Base-by-base conservation (phyloP, 2,329 filamentous ascomycete species). In the Zelopaecilomyces penicillatus region DNA sequence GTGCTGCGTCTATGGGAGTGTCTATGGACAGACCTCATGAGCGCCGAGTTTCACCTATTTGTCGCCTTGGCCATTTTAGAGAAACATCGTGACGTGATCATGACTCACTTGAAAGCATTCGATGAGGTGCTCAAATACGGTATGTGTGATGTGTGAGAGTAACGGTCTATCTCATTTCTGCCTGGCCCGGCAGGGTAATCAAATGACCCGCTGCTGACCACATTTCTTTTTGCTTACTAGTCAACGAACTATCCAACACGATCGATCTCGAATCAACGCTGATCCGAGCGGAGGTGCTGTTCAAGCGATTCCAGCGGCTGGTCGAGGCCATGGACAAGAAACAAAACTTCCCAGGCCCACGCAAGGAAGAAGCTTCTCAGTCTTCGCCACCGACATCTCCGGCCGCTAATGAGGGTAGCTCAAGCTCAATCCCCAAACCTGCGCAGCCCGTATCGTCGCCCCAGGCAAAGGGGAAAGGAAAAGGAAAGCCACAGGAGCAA, bases 81-180 rank as follows among this genome's bases (percentile, higher is more conserved):
- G 65, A 95, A 94, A 67, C 93, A 97, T 58, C 74, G 91, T n/a
- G 85, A 91, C 58, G 85, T 97, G 9, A 97, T 98, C 50, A 95
- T 98, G 83, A 80, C 85, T 44, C 93, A 98, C 65, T 70, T 98
- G 28, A 79, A 88, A 60, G 87, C 91, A 55, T 98, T 98, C 66
- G 93, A 98, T 52, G 94, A 98, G 65, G 88, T 98, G 30, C 70
- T 98, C 29, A 98, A 98, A 72, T 98, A 97, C 60, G 76, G 87
- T 91, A 76, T 45, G 83, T 70, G 6, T 19, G 19, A 19, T 19
- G 19, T 19, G 19, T 19, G 32, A 9, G 12, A 34, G 12, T 34
- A 9, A 34, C 19, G 19, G 19, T 19, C 3, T 19, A 19, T 19
- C 19, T 19, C 19, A 19, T 19, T 19, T 19, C 19, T 19, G 19